Evolutionary conservation across 2,329 filamentous ascomycete species (phyloP).

Genomic region (Pseudohalonectria lignicola): DNA sequence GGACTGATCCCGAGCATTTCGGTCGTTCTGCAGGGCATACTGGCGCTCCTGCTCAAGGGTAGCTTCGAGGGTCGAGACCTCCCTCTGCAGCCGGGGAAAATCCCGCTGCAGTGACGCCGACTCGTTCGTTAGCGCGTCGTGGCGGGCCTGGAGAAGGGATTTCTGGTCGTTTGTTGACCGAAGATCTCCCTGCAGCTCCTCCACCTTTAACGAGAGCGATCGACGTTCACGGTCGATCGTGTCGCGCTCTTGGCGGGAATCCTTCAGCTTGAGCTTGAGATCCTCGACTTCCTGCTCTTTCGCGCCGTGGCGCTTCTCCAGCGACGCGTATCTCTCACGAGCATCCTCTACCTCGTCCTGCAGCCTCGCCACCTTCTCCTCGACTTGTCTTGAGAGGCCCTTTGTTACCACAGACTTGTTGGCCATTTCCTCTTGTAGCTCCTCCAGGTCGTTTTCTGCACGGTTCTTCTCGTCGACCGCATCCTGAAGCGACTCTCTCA

Average conservation of each 20-base stretch:
- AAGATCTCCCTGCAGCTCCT: constrained; percentile 48
- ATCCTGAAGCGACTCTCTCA: constrained; percentile 41
- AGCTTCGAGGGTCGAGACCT: constrained; percentile 34
- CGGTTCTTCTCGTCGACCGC: constrained; percentile 42
- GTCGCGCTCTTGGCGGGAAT: constrained; percentile 30
- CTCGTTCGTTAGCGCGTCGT: constrained; percentile 56
- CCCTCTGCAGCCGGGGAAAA: constrained; percentile 35
- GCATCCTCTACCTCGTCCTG: constrained; percentile 53
- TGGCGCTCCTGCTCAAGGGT: constrained; percentile 43
- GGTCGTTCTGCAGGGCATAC: constrained; percentile 48
- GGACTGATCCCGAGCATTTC: constrained; percentile 43
- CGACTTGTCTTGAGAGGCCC: constrained; percentile 62
- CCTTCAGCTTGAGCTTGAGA: constrained; percentile 31
- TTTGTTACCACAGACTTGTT: constrained; percentile 71
- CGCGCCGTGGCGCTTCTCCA: constrained; percentile 39
- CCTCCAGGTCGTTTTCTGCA: constrained; percentile 48
- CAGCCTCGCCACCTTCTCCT: constrained; percentile 56
- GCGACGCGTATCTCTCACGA: constrained; percentile 32
- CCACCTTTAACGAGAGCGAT: constrained; percentile 36
- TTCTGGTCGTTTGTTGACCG: constrained; percentile 50
- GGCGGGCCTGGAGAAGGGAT: constrained; percentile 55
- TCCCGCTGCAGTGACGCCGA: constrained; percentile 57
- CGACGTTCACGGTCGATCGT: constrained; percentile 21
- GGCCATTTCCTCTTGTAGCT: constrained; percentile 65
- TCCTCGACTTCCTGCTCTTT: constrained; percentile 34